Evolutionary conservation across 441 rosid genomes (phyloP), one percentile per base, ranked within the genome.

Genomic region (Bocquillonia castaneifolia): DNA sequence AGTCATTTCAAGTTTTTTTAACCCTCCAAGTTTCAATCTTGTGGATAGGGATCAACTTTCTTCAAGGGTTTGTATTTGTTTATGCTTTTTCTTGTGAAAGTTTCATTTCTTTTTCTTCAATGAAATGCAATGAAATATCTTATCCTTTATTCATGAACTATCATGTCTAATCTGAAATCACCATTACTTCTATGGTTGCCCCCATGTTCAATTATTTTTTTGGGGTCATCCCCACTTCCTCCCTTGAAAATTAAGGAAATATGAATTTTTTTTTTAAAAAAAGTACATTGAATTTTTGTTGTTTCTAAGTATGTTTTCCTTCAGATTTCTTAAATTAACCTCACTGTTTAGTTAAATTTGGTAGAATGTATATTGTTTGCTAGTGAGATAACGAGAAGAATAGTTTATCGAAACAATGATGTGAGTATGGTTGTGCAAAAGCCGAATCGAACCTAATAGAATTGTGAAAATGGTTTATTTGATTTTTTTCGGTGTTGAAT

Each of bases 141-240:
- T 69, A 55, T 59, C 69, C 47, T 44, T 68, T 47, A 45, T 58
- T 63, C 58, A 72, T 70, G 77, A 77, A 76, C 79, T 72, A 71
- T 75, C 84, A 70, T 66, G 69, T 78, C 81, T 65, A 67, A 28
- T 62, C 79, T 51, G 64, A 64, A 65, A 59, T 64, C 42, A 71
- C 55, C 60, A 36, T 22, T 28, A 10, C 63, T 59, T 17, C 36
- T 63, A 37, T 12, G 72, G 50, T 14, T 72, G 54, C 66, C 68
- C 68, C 68, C 69, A 69, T 66, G 10, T 58, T 66, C 74, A 77
- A 73, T 80, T 76, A 67, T 80, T 74, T 68, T n/a, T n/a, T n/a
- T n/a, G 73, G 74, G 54, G 71, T 73, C 72, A 54, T 51, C 67
- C 52, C 73, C 31, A 55, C 50, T 57, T 26, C 50, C 23, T 20